phyloP scores from a whole-genome alignment of 169 alveolate species.

The Babesia bigemina region DNA sequence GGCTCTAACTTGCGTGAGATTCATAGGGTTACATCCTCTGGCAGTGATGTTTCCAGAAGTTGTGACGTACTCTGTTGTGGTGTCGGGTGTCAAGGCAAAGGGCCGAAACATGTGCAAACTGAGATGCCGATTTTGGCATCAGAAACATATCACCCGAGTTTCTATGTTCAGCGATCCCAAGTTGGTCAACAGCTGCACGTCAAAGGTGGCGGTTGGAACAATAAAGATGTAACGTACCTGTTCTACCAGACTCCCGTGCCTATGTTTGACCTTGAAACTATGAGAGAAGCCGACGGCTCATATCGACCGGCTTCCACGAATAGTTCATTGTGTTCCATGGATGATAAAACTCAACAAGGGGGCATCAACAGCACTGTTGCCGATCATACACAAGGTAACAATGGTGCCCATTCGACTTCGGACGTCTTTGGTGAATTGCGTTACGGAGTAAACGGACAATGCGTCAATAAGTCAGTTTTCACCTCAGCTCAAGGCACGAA shows the following conservation, averaged over 20 bases:
- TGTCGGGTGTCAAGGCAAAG: not conserved
- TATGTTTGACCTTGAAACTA: not conserved
- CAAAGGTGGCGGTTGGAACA: not conserved
- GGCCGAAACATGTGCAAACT: not conserved
- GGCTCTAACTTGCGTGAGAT: no score
- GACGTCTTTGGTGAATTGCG: no score
- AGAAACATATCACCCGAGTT: slow-evolving; percentile 29
- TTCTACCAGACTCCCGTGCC: slow-evolving; percentile 19
- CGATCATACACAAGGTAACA: not conserved
- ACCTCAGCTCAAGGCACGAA: no score
- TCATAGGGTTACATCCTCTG: no score
- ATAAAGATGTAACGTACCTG: slow-evolving; percentile 11
- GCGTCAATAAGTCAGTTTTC: no score
- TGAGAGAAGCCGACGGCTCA: not conserved
- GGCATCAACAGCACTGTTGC: slow-evolving; percentile 1
- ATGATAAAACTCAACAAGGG: not conserved
- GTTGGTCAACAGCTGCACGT: slow-evolving; percentile 13
- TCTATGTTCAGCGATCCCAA: not conserved
- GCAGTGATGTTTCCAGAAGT: no score
- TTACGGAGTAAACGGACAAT: no score
- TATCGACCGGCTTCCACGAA: not conserved
- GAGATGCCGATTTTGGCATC: not conserved
- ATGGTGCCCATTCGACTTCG: no score
- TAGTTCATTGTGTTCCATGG: not conserved
- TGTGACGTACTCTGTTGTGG: slow-evolving; percentile 8